phyloP scores from a whole-genome alignment of 208 protist species.

The Lotmaria passim region DNA sequence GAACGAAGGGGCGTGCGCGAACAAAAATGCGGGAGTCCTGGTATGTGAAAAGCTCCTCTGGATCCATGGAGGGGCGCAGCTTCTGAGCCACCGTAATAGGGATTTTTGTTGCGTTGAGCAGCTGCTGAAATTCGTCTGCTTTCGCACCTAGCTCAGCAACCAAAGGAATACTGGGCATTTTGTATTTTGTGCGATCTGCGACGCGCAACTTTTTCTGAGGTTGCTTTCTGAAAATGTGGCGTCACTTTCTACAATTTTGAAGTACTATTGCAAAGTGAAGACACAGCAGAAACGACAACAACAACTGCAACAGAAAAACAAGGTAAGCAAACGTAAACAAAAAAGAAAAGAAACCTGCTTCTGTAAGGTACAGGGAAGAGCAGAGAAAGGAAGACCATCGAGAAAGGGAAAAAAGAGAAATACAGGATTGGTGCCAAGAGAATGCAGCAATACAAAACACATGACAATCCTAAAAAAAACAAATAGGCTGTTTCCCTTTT shows the following conservation, averaged over 20 bases:
- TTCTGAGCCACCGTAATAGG: slow-evolving; percentile 58
- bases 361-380: neutral
- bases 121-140: slow-evolving; percentile 80
- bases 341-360: neutral
- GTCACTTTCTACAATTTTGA: no score
- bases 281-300: no score
- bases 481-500: no score
- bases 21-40: slow-evolving; percentile 91
- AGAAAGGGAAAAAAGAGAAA: slow-evolving; percentile 29
- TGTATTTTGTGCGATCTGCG: slow-evolving; percentile 9
- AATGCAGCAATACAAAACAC: neutral
- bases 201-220: neutral
- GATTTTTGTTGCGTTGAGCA: slow-evolving; percentile 73
- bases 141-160: slow-evolving; percentile 85
- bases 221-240: no score
- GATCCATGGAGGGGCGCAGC: slow-evolving; percentile 56
- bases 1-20: slow-evolving; percentile 79
- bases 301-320: neutral
- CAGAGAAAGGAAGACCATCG: slow-evolving; percentile 5
- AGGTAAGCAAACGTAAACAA: neutral
- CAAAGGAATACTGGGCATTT: slow-evolving; percentile 88
- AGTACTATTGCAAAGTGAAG: no score
- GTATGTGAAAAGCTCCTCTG: slow-evolving; percentile 80
- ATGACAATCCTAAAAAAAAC: neutral
- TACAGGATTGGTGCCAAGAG: neutral